Conservation (phyloP, 1,284 basidiomycete genomes). For the Sporisorium exsertum region DNA sequence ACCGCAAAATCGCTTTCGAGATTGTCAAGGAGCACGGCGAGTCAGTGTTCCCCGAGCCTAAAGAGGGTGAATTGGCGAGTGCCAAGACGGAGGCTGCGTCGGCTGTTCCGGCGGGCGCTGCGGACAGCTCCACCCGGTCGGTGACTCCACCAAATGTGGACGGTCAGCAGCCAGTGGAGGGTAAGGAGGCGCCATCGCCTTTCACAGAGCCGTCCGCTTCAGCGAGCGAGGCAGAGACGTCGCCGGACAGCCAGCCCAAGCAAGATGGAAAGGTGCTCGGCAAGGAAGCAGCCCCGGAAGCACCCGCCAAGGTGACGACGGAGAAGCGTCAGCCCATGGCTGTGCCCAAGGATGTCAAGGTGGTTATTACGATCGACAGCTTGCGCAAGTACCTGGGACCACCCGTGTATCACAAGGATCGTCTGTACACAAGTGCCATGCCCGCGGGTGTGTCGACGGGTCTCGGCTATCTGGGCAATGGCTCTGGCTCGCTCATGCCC, state of each 20-base stretch:
- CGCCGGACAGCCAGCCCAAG: conserved; percentile 36
- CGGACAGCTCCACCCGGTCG: conserved; percentile 67
- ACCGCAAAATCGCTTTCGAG: conserved; percentile 93
- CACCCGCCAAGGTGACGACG: conserved; percentile 76
- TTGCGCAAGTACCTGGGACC: conserved; percentile 97
- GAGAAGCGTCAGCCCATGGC: conserved; percentile 82
- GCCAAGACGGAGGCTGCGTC: conserved; percentile 45
- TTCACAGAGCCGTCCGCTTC: conserved; percentile 46
- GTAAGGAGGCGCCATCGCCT: conserved; percentile 19
- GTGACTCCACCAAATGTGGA: conserved; percentile 63
- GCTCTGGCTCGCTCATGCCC: conserved; percentile 95
- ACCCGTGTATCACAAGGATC: conserved; percentile 92
- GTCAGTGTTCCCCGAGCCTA: conserved; percentile 81
- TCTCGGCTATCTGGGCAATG: conserved; percentile 94
- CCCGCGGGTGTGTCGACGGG: conserved; percentile 95
- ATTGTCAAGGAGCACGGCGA: conserved; percentile 93
- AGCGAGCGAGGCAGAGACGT: conserved; percentile 9
- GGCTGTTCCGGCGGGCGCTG: conserved; percentile 33
- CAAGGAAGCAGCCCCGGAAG: conserved; percentile 49
- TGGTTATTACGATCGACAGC: conserved; percentile 86
- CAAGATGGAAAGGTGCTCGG: conserved; percentile 48
- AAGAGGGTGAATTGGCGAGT: conserved; percentile 68
- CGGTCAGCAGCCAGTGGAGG: conserved; percentile 13
- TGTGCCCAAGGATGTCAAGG: conserved; percentile 82
- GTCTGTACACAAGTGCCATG: conserved; percentile 82